phyloP scores from a whole-genome alignment of 2,329 filamentous ascomycete genomes.

The Scedosporium apiospermum region DNA sequence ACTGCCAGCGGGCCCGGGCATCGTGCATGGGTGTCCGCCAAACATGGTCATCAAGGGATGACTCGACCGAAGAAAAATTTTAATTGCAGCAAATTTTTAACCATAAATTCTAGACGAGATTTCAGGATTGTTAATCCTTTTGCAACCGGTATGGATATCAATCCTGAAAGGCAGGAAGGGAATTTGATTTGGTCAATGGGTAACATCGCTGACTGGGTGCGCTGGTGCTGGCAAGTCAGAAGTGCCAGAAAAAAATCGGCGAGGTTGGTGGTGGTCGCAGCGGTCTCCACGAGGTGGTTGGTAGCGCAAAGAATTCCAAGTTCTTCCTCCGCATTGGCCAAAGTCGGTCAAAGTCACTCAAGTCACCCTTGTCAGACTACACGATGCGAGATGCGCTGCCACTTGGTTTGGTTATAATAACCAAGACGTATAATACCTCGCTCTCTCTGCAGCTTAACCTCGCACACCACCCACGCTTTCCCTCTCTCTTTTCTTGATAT shows the following conservation, averaged over 20 bases:
- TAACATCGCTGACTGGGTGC: not conserved
- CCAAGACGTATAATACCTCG: not conserved
- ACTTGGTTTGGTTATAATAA: not conserved
- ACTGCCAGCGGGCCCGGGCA: too few relatives aligned
- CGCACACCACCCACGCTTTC: not conserved
- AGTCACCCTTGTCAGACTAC: not conserved
- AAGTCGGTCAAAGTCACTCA: not conserved
- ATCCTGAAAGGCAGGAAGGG: not conserved
- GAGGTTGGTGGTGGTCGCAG: constrained; percentile 2
- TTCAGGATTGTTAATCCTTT: not conserved
- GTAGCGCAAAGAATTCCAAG: not conserved
- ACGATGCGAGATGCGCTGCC: not conserved
- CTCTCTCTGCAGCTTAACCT: not conserved
- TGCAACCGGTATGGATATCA: not conserved
- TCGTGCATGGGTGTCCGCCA: too few relatives aligned
- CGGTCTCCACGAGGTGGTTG: not conserved
- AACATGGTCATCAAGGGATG: too few relatives aligned
- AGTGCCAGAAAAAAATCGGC: not conserved
- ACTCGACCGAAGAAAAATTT: not conserved
- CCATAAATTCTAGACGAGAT: not conserved
- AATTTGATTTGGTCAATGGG: not conserved
- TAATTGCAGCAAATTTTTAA: not conserved
- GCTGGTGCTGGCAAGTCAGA: not conserved
- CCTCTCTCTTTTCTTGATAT: not conserved
- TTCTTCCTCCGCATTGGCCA: not conserved